Percentiles rank a stretch among this genome's conserved stretches.
Conservation (phyloP, 768 basidiomycete species). For the Lentinula sp. region DNA sequence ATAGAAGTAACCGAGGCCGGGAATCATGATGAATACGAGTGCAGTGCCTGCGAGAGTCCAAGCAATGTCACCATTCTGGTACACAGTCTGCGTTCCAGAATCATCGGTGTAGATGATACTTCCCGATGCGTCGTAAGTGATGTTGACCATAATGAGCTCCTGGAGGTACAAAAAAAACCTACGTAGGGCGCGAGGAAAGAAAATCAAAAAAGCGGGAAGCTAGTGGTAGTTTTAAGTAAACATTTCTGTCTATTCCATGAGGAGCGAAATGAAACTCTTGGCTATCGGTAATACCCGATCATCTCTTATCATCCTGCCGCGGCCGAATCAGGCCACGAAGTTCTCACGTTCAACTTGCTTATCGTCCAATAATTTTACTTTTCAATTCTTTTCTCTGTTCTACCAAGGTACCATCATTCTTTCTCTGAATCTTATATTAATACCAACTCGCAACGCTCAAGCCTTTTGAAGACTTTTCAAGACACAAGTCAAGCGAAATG, state of each 20-base stretch:
- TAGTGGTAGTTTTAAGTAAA: neutral
- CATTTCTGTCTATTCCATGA: neutral
- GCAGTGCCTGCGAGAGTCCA: constrained; percentile 69
- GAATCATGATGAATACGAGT: constrained; percentile 82
- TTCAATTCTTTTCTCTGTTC: neutral
- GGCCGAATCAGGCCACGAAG: too few species aligned
- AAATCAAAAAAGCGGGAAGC: neutral
- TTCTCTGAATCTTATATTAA: neutral
- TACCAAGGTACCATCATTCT: neutral
- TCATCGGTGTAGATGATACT: constrained; percentile 26
- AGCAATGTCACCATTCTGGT: constrained; percentile 44
- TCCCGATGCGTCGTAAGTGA: constrained; percentile 18
- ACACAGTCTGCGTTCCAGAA: constrained; percentile 25
- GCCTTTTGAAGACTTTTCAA: too few species aligned
- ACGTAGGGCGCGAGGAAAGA: neutral
- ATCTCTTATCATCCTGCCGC: neutral
- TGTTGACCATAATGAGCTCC: constrained; percentile 9
- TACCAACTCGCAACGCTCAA: too few species aligned
- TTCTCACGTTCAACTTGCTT: neutral
- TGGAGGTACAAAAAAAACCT: too few species aligned
- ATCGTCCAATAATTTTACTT: neutral
- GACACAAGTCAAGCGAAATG: too few species aligned
- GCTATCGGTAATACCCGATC: neutral
- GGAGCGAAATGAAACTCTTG: neutral
- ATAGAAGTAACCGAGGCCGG: constrained; percentile 85